Conservation (phyloP, 805 yeast species). For the Metschnikowia corniflorae region DNA sequence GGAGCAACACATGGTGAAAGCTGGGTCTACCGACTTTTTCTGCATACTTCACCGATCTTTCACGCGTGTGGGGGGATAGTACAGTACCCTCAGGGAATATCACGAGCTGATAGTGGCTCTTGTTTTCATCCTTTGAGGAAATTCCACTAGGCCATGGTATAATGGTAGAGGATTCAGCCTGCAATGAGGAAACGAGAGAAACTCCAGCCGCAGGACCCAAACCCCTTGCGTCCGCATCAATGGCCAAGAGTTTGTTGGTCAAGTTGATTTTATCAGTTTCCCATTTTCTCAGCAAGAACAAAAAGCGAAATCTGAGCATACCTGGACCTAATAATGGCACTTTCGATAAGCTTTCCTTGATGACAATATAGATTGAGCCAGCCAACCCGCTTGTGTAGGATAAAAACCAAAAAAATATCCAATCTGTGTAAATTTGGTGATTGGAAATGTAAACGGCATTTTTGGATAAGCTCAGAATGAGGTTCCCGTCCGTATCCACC, state of each 20-base stretch:
- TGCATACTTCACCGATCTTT: conserved; percentile 56
- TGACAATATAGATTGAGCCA: conserved; percentile 64
- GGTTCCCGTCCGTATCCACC: conserved; percentile 19
- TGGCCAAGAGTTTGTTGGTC: conserved; percentile 48
- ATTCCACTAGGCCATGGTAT: conserved; percentile 33
- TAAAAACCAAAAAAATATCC: conserved; percentile 89
- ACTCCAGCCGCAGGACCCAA: conserved; percentile 49
- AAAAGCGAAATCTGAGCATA: conserved; percentile 73
- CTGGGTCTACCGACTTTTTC: conserved; percentile 45
- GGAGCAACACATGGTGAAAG: conserved; percentile 68
- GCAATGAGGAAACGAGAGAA: conserved; percentile 30
- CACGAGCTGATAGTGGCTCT: conserved; percentile 52
- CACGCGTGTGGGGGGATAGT: conserved; percentile 60
- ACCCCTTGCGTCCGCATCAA: conserved; percentile 62
- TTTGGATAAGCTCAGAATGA: conserved; percentile 34
- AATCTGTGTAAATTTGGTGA: conserved; percentile 92
- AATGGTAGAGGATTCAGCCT: conserved; percentile 10
- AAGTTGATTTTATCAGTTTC: conserved; percentile 62
- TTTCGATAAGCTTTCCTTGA: conserved; percentile 65
- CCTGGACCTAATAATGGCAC: conserved; percentile 84
- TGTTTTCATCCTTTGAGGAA: conserved; percentile 1
- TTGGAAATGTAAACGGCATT: conserved; percentile 73
- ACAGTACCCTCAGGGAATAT: conserved; percentile 96
- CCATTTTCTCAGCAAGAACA: conserved; percentile 86
- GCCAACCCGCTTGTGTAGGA: conserved; percentile 64